phyloP scores from a whole-genome alignment of 352 stramenopile species.

The Pythium plurisporium region DNA sequence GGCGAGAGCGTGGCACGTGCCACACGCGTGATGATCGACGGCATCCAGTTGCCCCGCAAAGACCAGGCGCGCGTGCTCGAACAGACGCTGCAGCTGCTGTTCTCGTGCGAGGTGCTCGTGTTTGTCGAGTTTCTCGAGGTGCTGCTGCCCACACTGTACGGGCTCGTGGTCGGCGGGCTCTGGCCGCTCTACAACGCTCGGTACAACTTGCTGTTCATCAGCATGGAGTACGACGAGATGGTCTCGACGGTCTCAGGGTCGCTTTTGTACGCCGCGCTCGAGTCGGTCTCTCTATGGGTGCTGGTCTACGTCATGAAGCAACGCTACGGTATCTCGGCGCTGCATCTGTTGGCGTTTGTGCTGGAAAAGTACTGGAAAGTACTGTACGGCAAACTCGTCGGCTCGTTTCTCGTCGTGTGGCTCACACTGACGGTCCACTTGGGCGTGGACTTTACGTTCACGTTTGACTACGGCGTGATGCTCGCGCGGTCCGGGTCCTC shows the following conservation, averaged over 20 bases:
- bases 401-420: conserved; percentile 7
- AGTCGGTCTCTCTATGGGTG: conserved; percentile 1
- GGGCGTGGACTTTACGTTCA: conserved; percentile 5
- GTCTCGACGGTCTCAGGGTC: neutral
- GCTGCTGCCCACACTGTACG: conserved; percentile 12
- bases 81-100: conserved; percentile 9
- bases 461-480: neutral
- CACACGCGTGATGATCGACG: neutral
- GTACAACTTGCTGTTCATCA: neutral
- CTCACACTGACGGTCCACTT: conserved; percentile 8
- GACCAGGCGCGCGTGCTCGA: neutral
- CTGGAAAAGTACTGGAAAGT: conserved; percentile 32
- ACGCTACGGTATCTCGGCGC: conserved; percentile 8
- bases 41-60: neutral
- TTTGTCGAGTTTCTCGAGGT: conserved; percentile 27
- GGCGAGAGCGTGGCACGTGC: neutral
- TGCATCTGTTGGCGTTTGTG: conserved; percentile 30
- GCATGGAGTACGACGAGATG: neutral
- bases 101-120: conserved; percentile 17
- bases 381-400: conserved; percentile 33
- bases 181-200: neutral
- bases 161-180: neutral
- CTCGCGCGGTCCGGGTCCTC: neutral
- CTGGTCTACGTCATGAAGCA: conserved; percentile 5
- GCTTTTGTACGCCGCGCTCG: neutral